A percentile compares a stretch with the other conserved stretches of the same genome.
phyloP scores from a whole-genome alignment of 495 filamentous ascomycete species.

The Lasiosphaeria ovina region DNA sequence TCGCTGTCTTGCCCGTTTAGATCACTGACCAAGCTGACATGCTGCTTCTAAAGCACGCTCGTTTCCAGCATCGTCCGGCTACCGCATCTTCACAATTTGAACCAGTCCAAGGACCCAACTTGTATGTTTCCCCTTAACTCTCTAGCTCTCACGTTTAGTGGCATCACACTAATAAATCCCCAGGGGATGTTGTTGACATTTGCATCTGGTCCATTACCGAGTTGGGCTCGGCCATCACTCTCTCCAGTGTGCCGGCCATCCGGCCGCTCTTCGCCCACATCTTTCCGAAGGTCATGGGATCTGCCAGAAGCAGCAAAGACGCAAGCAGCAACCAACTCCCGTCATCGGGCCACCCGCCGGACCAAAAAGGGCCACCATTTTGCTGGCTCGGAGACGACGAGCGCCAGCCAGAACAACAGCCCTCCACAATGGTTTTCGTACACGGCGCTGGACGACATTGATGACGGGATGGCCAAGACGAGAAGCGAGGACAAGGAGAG shows the following conservation, averaged over 20 bases:
- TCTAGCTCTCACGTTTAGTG: background rate
- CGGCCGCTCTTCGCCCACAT: slow-evolving; percentile 4
- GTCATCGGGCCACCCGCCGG: background rate
- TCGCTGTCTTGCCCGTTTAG: background rate
- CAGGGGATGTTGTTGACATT: slow-evolving; percentile 14
- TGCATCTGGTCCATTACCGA: slow-evolving; percentile 17
- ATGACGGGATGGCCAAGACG: background rate
- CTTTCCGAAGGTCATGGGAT: slow-evolving; percentile 3
- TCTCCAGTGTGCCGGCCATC: slow-evolving; percentile 11
- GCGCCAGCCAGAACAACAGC: background rate
- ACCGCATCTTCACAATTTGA: slow-evolving; percentile 12
- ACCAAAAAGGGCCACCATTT: background rate
- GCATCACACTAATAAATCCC: background rate
- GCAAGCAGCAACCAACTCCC: background rate
- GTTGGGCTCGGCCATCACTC: slow-evolving; percentile 12
- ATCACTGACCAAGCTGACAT: background rate
- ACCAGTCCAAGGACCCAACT: slow-evolving; percentile 9
- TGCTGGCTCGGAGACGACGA: background rate
- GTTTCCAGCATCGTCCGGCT: slow-evolving; percentile 12
- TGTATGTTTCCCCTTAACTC: slow-evolving; percentile 1
- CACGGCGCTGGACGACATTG: slow-evolving; percentile 12
- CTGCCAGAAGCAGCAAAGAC: background rate
- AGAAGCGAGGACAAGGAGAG: slow-evolving; percentile 6
- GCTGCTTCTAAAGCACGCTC: slow-evolving; percentile 3
- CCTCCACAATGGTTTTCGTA: slow-evolving; percentile 3